phyloP scores from a whole-genome alignment of 2,329 filamentous ascomycete species.

The Delphinella strobiligena region DNA sequence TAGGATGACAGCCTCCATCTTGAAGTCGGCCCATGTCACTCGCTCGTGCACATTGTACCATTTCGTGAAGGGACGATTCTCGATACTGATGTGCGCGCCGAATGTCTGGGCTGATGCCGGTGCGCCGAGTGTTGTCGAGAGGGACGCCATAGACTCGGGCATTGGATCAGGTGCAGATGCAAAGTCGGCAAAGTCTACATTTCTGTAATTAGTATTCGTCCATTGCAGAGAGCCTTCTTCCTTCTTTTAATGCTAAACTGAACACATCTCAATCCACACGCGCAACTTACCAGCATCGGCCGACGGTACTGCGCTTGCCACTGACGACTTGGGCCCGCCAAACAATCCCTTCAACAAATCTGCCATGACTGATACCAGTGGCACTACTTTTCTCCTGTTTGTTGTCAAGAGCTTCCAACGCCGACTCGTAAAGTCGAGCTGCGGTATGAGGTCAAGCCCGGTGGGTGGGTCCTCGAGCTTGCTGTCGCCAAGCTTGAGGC shows the following conservation, averaged over 20 bases:
- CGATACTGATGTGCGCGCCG: conserved; percentile 27
- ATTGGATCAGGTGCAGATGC: conserved; percentile 61
- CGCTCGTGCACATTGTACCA: conserved; percentile 98
- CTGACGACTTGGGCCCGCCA: conserved; percentile 51
- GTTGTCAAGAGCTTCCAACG: background rate
- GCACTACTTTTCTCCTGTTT: too few relatives aligned
- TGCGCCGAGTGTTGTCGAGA: conserved; percentile 29
- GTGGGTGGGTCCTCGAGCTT: background rate
- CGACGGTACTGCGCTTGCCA: conserved; percentile 28
- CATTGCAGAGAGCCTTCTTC: conserved; percentile 8
- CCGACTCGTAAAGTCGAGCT: background rate
- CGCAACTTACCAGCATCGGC: conserved; percentile 51
- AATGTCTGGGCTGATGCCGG: conserved; percentile 33
- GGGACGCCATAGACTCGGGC: conserved; percentile 28
- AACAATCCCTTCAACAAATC: conserved; percentile 56
- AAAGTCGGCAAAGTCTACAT: conserved; percentile 84
- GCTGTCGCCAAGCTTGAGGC: background rate
- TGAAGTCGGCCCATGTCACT: conserved; percentile 71
- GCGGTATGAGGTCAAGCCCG: conserved; percentile 2
- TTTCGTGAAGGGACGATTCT: conserved; percentile 63
- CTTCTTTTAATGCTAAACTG: conserved; percentile 7
- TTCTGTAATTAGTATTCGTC: background rate
- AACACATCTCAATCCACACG: conserved; percentile 8
- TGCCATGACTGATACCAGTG: conserved; percentile 23
- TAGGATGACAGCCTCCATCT: conserved; percentile 72